Base-by-base conservation (phyloP, 2,329 filamentous ascomycete genomes). In the Periconia sp. region DNA sequence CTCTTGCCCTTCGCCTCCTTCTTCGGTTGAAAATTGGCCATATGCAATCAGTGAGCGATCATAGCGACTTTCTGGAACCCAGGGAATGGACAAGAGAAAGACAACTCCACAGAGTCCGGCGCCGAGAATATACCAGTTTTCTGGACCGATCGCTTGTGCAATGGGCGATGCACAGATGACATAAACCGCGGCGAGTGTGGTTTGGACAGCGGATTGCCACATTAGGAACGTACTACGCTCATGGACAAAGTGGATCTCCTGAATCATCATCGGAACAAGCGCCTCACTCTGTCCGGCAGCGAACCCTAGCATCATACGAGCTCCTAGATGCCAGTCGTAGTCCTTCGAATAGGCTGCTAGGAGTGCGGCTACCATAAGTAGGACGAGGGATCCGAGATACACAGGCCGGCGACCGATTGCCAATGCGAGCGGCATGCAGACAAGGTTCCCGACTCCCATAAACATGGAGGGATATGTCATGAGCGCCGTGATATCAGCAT, bases 51-150 rank as follows among this genome's bases (percentile, higher is more conserved):
- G 47, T 2, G 68, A 55, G 1, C 73, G 68, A 22, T 66, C 48
- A 40, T 77, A 77, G 36, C 71, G 70, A 2, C 71, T 74, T 55
- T 77, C 74, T 0, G 73, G 73, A 0, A 76, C 60, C 23, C 71
- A 66, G 44, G 74, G 61, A 10, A 75, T 46, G 1, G 69, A 66
- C 1, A 70, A 35, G 11, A 75, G 12, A 2, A 72, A 59, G 4
- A 67, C 61, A 0, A 65, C 45, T 4, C 57, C 71, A 1, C 60
- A 50, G 1, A 76, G 47, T 1, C 63, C 64, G 4, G 64, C 69
- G 1, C 71, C 73, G 4, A 77, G 59, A 1, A 66, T 64, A 30
- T 77, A 77, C 74, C 74, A 77, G 31, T 73, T 69, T 3, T 61
- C 46, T 0, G 72, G 66, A 0, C 71, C 72, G 5, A 76, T 72